phyloP scores from a whole-genome alignment of 108 stramenopile species.

The Nitzschia palea region DNA sequence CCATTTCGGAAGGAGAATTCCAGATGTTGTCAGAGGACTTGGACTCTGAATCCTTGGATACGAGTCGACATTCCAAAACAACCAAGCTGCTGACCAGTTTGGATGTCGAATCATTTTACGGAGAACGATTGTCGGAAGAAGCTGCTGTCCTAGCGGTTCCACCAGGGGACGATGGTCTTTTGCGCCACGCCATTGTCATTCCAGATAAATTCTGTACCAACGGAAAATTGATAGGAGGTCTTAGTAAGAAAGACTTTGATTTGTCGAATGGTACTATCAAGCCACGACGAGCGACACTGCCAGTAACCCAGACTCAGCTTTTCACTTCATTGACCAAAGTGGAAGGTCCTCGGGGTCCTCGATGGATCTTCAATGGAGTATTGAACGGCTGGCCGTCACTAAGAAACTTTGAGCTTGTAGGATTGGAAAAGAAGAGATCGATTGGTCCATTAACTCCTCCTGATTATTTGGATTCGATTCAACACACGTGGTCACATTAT shows the following conservation, averaged over 20 bases:
- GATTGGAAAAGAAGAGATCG: constrained; percentile 36
- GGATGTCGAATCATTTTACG: constrained; percentile 20
- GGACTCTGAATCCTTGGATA: not conserved
- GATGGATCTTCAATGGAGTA: constrained; percentile 59
- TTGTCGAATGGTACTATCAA: constrained; percentile 40
- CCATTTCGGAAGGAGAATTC: constrained; percentile 1
- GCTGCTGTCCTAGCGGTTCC: constrained; percentile 28
- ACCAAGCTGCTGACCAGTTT: not conserved
- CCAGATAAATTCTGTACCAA: constrained; percentile 37
- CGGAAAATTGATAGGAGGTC: constrained; percentile 25
- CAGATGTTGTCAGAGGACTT: not conserved
- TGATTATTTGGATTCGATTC: constrained; percentile 23
- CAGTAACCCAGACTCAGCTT: constrained; percentile 41
- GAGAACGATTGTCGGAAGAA: constrained; percentile 23
- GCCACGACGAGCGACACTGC: constrained; percentile 43
- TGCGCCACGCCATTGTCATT: constrained; percentile 39
- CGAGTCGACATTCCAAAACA: constrained; percentile 1
- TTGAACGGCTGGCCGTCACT: constrained; percentile 74
- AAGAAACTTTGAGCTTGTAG: constrained; percentile 45
- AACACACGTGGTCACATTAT: constrained; percentile 23
- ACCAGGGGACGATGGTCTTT: constrained; percentile 27
- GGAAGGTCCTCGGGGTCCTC: constrained; percentile 30
- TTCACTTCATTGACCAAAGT: constrained; percentile 52
- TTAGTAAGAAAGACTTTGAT: constrained; percentile 53
- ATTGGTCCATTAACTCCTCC: constrained; percentile 35